Evolutionary conservation across 768 basidiomycete species (phyloP), one percentile per base, ranked within the genome.

Genomic region (Suillus occidentalis): DNA sequence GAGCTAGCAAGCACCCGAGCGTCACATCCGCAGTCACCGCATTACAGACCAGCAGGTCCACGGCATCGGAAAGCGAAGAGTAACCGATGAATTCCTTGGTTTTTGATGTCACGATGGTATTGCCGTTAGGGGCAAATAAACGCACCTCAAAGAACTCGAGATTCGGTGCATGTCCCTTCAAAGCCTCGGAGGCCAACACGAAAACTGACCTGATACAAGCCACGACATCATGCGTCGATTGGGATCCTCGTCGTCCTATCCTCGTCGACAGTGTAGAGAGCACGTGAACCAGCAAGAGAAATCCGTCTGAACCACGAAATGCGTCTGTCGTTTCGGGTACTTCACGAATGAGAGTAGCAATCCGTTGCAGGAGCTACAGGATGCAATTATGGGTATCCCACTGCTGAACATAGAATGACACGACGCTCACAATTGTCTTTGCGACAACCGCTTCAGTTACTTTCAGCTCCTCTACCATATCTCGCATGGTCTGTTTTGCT

Each of bases 301-400:
- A 94, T 1, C 93, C 93, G 66, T 94, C 93, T 70, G 90, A 79
- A 70, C 93, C 90, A 6, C 93, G 82, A 74, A 95, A 94, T 22
- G 89, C 87, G 63, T 89, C 87, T 73, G 89, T 90, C 13, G 90
- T 90, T 50, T 74, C 78, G 2, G 80, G 72, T 69, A 91, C 88
- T 73, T 91, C 86, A 18, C 82, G 79, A 81, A 94, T 82, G 28
- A 89, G 85, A 18, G 86, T 80, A 62, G 87, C 85, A 47, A 94
- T 87, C 71, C 92, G 89, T 22, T 79, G 77, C 63, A 92, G 73
- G 43, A 87, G 82, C 91, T 92, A 62, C 39, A 65, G 42, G 47
- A 20, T 39, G 22, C 25, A 22, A 8, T 20, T 18, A 59, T 59
- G 58, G 6, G 58, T 28, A 31, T 59, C 25, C 4, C 39, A 42